Conservation (phyloP, 768 basidiomycete genomes). For the Termitomyces sp. region DNA sequence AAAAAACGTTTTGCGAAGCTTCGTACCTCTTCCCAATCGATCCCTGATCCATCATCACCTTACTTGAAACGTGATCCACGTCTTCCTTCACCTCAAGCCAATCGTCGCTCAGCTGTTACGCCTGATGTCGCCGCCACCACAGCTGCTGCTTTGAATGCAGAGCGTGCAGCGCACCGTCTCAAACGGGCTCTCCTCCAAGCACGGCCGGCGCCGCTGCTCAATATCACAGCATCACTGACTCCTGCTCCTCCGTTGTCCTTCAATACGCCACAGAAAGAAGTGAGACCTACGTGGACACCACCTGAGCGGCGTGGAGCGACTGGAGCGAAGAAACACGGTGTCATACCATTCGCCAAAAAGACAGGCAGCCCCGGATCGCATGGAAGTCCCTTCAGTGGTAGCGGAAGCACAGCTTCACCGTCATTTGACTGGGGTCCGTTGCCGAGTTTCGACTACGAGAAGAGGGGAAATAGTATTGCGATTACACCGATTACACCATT, state of each 20-base stretch:
- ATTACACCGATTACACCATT: slow-evolving; percentile 13
- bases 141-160: slow-evolving; percentile 77
- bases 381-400: not conserved
- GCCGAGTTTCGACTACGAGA: slow-evolving; percentile 33
- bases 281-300: slow-evolving; percentile 19
- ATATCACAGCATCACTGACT: slow-evolving; percentile 40
- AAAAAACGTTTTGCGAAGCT: slow-evolving; percentile 48
- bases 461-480: slow-evolving; percentile 9
- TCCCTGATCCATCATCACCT: not conserved
- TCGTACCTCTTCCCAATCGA: slow-evolving; percentile 24
- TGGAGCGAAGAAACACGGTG: slow-evolving; percentile 31
- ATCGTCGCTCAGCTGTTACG: slow-evolving; percentile 35
- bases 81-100: slow-evolving; percentile 31
- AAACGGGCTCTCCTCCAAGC: slow-evolving; percentile 60
- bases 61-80: slow-evolving; percentile 32
- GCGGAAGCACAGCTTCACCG: slow-evolving; percentile 19
- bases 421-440: slow-evolving; percentile 61
- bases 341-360: slow-evolving; percentile 32
- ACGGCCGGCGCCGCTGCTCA: slow-evolving; percentile 63
- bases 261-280: slow-evolving; percentile 28
- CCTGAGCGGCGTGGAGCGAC: slow-evolving; percentile 27
- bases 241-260: slow-evolving; percentile 30
- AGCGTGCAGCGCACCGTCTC: slow-evolving; percentile 64
- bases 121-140: slow-evolving; percentile 69
- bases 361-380: slow-evolving; percentile 17